Conservation (phyloP, 2,329 filamentous ascomycete species). For the Pleomassaria siparia region DNA sequence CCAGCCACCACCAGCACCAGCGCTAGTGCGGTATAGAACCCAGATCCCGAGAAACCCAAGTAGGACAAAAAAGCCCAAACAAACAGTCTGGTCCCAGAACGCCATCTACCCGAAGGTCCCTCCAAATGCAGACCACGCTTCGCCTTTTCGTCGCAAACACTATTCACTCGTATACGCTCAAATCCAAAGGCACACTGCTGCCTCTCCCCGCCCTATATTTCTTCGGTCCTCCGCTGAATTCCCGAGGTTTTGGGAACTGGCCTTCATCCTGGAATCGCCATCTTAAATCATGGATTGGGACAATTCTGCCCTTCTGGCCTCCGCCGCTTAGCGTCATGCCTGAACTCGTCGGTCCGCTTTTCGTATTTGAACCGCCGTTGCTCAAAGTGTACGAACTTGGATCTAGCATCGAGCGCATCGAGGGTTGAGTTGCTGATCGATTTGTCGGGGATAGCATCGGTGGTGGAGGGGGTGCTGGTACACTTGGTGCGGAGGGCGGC, state of each 20-base stretch:
- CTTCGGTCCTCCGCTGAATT: slow-evolving; percentile 72
- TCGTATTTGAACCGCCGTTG: slow-evolving; percentile 40
- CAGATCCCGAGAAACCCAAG: not conserved
- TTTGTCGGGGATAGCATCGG: slow-evolving; percentile 34
- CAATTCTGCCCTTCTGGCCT: slow-evolving; percentile 34
- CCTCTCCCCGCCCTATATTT: slow-evolving; percentile 88
- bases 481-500: slow-evolving; percentile 38
- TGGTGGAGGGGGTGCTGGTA: slow-evolving; percentile 42
- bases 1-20: too few relatives aligned
- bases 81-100: not conserved
- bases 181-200: slow-evolving; percentile 88
- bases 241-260: slow-evolving; percentile 79
- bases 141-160: not conserved
- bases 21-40: too few relatives aligned
- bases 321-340: slow-evolving; percentile 13
- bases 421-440: slow-evolving; percentile 44
- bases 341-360: slow-evolving; percentile 23
- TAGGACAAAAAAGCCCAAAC: not conserved
- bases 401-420: slow-evolving; percentile 67
- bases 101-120: not conserved
- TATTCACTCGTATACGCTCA: slow-evolving; percentile 59
- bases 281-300: slow-evolving; percentile 72
- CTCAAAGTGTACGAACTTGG: slow-evolving; percentile 70
- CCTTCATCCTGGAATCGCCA: slow-evolving; percentile 87
- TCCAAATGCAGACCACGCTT: not conserved